These are phyloP conservation scores for Rhynchospora pubera DNA, from an alignment of 176 grass and related monocot genomes.

Conservation along the genomic window DNA sequence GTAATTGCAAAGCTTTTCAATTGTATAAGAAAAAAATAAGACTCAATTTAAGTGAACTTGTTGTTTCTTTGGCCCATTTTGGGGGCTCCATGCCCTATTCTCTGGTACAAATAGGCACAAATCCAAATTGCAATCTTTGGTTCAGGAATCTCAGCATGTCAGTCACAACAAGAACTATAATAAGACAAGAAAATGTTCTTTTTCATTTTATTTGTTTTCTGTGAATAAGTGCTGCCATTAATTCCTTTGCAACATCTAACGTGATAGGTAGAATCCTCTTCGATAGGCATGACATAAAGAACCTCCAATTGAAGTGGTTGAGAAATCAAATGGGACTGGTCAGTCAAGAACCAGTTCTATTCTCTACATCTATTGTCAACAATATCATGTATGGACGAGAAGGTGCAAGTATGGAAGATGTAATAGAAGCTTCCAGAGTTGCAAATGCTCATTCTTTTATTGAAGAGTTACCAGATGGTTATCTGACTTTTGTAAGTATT, in stretches of 20 bases:
- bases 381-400: conserved; percentile 57
- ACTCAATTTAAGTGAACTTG: not conserved
- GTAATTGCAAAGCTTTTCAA: not conserved
- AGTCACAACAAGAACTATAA: not conserved
- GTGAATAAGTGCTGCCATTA: not conserved
- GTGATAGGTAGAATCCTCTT: conserved; percentile 30
- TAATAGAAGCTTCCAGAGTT: conserved; percentile 41
- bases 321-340: conserved; percentile 49
- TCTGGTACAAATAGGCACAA: not conserved
- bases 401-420: conserved; percentile 34
- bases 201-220: not conserved
- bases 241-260: not conserved
- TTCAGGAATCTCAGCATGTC: not conserved
- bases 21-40: not conserved
- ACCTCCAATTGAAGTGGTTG: conserved; percentile 39
- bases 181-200: not conserved
- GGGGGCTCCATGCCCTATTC: not conserved
- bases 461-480: conserved; percentile 38
- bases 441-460: conserved; percentile 58
- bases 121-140: not conserved
- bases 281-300: conserved; percentile 30
- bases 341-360: conserved; percentile 48
- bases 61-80: not conserved
- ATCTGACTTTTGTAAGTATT: conserved; percentile 40
- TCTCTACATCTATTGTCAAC: conserved; percentile 46